Evolutionary conservation across 306 rosid genomes (phyloP).

Genomic region (Quercus engelmannii): DNA sequence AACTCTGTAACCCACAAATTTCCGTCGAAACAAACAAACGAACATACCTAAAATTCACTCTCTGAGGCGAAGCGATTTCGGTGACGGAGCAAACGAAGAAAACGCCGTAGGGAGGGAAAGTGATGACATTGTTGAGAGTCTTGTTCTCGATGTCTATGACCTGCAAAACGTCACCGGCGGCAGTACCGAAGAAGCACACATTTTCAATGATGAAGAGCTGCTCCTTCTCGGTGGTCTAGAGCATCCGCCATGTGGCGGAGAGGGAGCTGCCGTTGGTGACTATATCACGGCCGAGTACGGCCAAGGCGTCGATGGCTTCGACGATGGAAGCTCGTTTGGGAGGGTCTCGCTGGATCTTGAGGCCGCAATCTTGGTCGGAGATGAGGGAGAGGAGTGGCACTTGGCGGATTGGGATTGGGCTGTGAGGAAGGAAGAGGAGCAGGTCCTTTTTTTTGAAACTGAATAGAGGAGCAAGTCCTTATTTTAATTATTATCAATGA

Average conservation of each 20-base stretch:
- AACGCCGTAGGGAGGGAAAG: conserved; percentile 89
- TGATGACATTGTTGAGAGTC: conserved; percentile 76
- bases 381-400: conserved; percentile 53
- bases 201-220: conserved; percentile 84
- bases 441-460: too few relatives aligned
- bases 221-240: conserved; percentile 97
- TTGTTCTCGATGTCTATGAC: conserved; percentile 62
- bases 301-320: conserved; percentile 56
- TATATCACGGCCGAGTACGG: conserved; percentile 30
- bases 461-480: too few relatives aligned
- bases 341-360: conserved; percentile 57
- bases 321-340: conserved; percentile 44
- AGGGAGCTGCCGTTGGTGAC: conserved; percentile 62
- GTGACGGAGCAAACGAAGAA: conserved; percentile 83
- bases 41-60: conserved; percentile 77
- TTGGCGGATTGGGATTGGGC: conserved; percentile 56
- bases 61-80: conserved; percentile 64
- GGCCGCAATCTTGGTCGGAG: conserved; percentile 77
- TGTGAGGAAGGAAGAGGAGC: conserved; percentile 64
- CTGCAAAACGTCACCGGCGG: conserved; percentile 80
- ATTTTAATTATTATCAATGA: too few relatives aligned
- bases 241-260: conserved; percentile 81
- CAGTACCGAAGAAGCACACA: conserved; percentile 67
- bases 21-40: background rate
- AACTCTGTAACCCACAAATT: background rate